phyloP scores from a whole-genome alignment of 192 early-diverging fungal species.

The Backusella sp. region DNA sequence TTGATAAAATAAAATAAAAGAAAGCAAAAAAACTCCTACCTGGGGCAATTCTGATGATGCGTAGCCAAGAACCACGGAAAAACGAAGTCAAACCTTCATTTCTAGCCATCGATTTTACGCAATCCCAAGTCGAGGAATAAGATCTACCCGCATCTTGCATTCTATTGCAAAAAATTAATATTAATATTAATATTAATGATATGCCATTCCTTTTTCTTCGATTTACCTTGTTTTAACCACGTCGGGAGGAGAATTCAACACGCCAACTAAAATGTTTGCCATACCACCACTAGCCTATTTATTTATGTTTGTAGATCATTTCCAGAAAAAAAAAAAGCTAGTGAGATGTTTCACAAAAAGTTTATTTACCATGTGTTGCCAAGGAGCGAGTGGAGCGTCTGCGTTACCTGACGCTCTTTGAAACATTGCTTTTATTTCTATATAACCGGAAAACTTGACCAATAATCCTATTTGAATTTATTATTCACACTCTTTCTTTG shows the following conservation, averaged over 20 bases:
- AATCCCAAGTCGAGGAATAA: conserved; percentile 35
- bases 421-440: conserved; percentile 38
- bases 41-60: conserved; percentile 41
- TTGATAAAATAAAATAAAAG: not conserved
- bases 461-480: conserved; percentile 24
- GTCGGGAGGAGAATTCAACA: conserved; percentile 44
- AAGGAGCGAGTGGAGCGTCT: conserved; percentile 26
- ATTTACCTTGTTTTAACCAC: conserved; percentile 43
- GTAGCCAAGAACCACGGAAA: conserved; percentile 38
- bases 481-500: not conserved
- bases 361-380: conserved; percentile 36
- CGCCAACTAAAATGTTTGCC: conserved; percentile 40
- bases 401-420: conserved; percentile 19
- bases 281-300: conserved; percentile 35
- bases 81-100: conserved; percentile 41
- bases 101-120: conserved; percentile 30
- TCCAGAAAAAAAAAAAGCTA: not conserved
- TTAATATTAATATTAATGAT: not conserved
- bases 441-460: conserved; percentile 42
- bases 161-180: conserved; percentile 20
- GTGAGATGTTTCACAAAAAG: not conserved
- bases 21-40: conserved; percentile 12
- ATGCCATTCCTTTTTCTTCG: not conserved
- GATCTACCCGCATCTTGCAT: conserved; percentile 41
- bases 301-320: not conserved